Percentiles rank a stretch among this genome's conserved stretches.
These are phyloP conservation scores for Metschnikowia gelsemii DNA, from an alignment of 805 yeast species.

Conservation along the genomic window DNA sequence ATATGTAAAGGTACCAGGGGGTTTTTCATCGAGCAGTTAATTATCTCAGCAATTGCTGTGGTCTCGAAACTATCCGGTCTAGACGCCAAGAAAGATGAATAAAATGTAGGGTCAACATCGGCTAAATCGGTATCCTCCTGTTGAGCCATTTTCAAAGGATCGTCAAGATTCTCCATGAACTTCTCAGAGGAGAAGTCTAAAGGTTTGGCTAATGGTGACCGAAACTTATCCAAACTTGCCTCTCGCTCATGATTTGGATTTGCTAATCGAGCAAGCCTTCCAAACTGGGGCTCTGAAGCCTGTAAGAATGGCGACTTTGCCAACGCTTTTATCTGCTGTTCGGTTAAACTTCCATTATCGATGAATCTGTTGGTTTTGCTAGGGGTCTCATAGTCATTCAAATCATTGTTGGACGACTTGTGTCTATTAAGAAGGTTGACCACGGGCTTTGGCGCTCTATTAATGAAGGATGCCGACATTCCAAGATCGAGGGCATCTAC, in stretches of 20 bases:
- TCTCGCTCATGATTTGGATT: slow-evolving; percentile 27
- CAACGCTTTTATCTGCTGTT: slow-evolving; percentile 51
- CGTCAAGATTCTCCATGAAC: slow-evolving; percentile 19
- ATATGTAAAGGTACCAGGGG: slow-evolving; percentile 76
- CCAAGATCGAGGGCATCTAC: slow-evolving; percentile 37
- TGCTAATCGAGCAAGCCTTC: slow-evolving; percentile 44
- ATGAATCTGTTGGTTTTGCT: slow-evolving; percentile 27
- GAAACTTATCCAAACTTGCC: slow-evolving; percentile 13
- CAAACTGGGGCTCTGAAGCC: slow-evolving; percentile 59
- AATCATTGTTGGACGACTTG: slow-evolving; percentile 23
- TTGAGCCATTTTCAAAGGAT: slow-evolving; percentile 46
- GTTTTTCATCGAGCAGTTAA: slow-evolving; percentile 54
- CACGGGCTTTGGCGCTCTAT: slow-evolving; percentile 40
- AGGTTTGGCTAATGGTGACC: slow-evolving; percentile 27
- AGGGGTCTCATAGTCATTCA: slow-evolving; percentile 33
- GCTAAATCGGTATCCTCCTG: slow-evolving; percentile 40
- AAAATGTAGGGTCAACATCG: slow-evolving; percentile 58
- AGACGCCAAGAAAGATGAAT: slow-evolving; percentile 73
- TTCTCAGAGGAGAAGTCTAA: slow-evolving; percentile 20
- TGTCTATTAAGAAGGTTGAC: slow-evolving; percentile 29
- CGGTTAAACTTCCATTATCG: slow-evolving; percentile 38
- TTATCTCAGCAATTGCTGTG: slow-evolving; percentile 74
- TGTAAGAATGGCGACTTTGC: slow-evolving; percentile 56
- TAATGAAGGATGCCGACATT: slow-evolving; percentile 41
- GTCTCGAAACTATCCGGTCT: slow-evolving; percentile 89